These are phyloP conservation scores for Schwanniomyces vanrijiae DNA, from an alignment of 805 yeast species.

Conservation along the genomic window DNA sequence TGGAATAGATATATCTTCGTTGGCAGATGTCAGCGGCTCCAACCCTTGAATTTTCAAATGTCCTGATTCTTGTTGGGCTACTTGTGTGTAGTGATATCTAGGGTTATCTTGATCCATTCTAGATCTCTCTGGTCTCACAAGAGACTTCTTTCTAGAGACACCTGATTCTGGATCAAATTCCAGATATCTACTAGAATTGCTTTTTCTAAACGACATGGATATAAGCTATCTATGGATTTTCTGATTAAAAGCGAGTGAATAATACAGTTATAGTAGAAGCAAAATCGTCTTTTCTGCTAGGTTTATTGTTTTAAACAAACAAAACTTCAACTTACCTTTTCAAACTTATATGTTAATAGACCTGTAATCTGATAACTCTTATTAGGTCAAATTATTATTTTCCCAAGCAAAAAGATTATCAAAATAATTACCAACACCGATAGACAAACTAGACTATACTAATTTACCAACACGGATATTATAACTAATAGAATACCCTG, in stretches of 20 bases:
- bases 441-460: neutral
- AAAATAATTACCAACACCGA: neutral
- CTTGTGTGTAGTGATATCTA: constrained; percentile 73
- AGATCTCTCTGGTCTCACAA: constrained; percentile 84
- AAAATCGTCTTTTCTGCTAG: neutral
- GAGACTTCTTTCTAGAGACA: constrained; percentile 58
- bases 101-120: constrained; percentile 67
- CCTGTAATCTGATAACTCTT: neutral
- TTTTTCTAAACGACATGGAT: constrained; percentile 32
- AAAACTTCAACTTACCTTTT: neutral
- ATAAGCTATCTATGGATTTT: neutral
- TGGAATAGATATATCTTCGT: neutral
- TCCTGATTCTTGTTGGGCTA: constrained; percentile 62
- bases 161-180: constrained; percentile 46
- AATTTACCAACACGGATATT: neutral
- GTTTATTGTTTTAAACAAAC: neutral
- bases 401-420: neutral
- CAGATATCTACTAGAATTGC: constrained; percentile 26
- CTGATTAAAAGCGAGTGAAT: neutral
- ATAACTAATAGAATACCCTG: neutral
- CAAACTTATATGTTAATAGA: neutral
- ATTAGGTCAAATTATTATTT: neutral
- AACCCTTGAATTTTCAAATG: constrained; percentile 50
- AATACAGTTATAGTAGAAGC: neutral
- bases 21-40: neutral